Conservation (phyloP, 164 flowering plant genomes). For the Stephania japonica region DNA sequence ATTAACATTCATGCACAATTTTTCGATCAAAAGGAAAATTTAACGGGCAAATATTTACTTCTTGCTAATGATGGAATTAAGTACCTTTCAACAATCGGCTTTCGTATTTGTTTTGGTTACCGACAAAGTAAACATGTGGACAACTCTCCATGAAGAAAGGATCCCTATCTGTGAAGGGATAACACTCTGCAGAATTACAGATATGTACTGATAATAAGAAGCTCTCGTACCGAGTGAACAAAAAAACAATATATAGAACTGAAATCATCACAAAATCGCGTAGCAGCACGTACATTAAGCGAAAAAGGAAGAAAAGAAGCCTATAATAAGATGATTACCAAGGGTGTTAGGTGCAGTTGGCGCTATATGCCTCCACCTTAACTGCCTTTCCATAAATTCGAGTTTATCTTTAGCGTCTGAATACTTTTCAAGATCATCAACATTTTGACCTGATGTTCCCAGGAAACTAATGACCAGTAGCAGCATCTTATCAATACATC, state of each 20-base stretch:
- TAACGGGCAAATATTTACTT: background rate
- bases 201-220: background rate
- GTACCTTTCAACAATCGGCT: constrained; percentile 63
- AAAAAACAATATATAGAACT: background rate
- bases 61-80: background rate
- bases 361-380: constrained; percentile 95
- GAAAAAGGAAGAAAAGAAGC: background rate
- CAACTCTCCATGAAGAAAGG: constrained; percentile 87
- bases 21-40: background rate
- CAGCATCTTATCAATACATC: background rate
- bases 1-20: background rate
- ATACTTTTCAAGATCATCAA: constrained; percentile 83
- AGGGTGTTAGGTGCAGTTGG: constrained; percentile 97
- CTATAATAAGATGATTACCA: constrained; percentile 34
- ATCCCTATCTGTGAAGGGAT: constrained; percentile 89
- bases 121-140: constrained; percentile 94
- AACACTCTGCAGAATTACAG: constrained; percentile 57
- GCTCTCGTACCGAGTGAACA: background rate
- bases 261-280: background rate
- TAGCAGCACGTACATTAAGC: background rate
- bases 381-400: constrained; percentile 88
- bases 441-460: constrained; percentile 94
- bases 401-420: constrained; percentile 67
- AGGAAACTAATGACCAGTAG: constrained; percentile 53
- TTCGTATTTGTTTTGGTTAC: constrained; percentile 71